A percentile compares a stretch with the other conserved stretches of the same genome.
Conservation (phyloP, 2,329 filamentous ascomycete species). For the Venturia asperata region DNA sequence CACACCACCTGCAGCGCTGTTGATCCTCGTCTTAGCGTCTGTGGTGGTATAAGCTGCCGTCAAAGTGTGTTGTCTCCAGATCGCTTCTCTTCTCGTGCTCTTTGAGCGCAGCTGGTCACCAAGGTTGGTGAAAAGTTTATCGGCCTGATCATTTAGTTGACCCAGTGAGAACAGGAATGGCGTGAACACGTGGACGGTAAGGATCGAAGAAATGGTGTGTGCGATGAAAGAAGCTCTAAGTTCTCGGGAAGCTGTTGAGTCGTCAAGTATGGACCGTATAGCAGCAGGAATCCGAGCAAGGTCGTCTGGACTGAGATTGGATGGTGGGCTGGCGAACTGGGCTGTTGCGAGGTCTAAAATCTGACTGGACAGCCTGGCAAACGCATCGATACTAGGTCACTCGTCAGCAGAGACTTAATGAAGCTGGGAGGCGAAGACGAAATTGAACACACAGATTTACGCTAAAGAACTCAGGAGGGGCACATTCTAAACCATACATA, state of each 20-base stretch:
- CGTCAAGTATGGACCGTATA: constrained; percentile 49
- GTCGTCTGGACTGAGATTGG: constrained; percentile 44
- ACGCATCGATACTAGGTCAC: constrained; percentile 42
- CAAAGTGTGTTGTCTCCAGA: constrained; percentile 53
- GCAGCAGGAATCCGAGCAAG: constrained; percentile 45
- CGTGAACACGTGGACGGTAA: constrained; percentile 50
- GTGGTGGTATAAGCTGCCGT: constrained; percentile 51
- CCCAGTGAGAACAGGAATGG: constrained; percentile 52
- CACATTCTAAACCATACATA: constrained; percentile 4
- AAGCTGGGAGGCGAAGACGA: constrained; percentile 18
- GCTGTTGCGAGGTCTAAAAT: constrained; percentile 47
- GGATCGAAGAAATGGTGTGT: constrained; percentile 49
- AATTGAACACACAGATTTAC: constrained; percentile 12
- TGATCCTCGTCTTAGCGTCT: constrained; percentile 50
- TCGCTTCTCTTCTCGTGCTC: constrained; percentile 49
- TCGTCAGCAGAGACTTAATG: constrained; percentile 21
- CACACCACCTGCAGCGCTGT: constrained; percentile 48
- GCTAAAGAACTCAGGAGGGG: background rate
- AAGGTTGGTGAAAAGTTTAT: constrained; percentile 48
- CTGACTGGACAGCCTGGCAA: constrained; percentile 45
- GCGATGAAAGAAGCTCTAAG: constrained; percentile 49
- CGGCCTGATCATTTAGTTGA: constrained; percentile 48
- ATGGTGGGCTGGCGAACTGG: constrained; percentile 46
- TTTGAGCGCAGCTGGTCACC: constrained; percentile 51
- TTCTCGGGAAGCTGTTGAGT: constrained; percentile 45